Evolutionary conservation across 2,329 filamentous ascomycete genomes (phyloP).

Genomic region (Verticillium longisporum): DNA sequence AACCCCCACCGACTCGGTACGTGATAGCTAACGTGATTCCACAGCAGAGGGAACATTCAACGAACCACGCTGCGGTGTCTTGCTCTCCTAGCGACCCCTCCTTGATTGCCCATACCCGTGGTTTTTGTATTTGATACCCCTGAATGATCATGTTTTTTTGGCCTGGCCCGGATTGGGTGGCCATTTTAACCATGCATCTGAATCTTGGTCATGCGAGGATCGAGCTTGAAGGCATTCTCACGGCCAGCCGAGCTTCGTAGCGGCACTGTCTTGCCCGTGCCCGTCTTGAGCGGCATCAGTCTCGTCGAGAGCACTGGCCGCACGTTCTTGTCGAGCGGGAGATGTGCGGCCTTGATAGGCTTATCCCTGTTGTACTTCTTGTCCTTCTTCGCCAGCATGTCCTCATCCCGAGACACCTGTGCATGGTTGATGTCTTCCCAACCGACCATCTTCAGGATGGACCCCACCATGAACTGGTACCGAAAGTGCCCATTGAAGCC

Average conservation of each 20-base stretch:
- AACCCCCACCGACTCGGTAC: neutral
- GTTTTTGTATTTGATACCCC: neutral
- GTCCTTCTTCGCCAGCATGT: slow-evolving; percentile 20
- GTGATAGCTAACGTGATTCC: neutral
- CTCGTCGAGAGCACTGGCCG: slow-evolving; percentile 4
- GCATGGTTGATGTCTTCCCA: slow-evolving; percentile 58
- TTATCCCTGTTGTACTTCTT: slow-evolving; percentile 31
- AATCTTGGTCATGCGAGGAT: slow-evolving; percentile 19
- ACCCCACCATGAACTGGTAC: slow-evolving; percentile 62
- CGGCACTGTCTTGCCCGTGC: neutral
- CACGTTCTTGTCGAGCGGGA: slow-evolving; percentile 8
- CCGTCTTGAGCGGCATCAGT: slow-evolving; percentile 16
- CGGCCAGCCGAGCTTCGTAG: neutral
- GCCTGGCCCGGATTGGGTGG: slow-evolving; percentile 9
- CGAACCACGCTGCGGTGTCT: neutral
- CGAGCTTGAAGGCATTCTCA: slow-evolving; percentile 13
- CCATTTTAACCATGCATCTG: slow-evolving; percentile 13
- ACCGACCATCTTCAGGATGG: slow-evolving; percentile 58
- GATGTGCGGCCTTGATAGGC: slow-evolving; percentile 4
- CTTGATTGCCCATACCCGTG: neutral
- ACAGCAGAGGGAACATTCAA: neutral
- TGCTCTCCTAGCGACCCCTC: neutral
- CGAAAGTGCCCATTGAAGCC: slow-evolving; percentile 62
- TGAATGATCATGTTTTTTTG: slow-evolving; percentile 7
- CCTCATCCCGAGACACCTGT: slow-evolving; percentile 24